A percentile compares a stretch with the other conserved stretches of the same genome.
Evolutionary conservation across 495 filamentous ascomycete genomes (phyloP).

Genomic region (Penicillium goetzii): DNA sequence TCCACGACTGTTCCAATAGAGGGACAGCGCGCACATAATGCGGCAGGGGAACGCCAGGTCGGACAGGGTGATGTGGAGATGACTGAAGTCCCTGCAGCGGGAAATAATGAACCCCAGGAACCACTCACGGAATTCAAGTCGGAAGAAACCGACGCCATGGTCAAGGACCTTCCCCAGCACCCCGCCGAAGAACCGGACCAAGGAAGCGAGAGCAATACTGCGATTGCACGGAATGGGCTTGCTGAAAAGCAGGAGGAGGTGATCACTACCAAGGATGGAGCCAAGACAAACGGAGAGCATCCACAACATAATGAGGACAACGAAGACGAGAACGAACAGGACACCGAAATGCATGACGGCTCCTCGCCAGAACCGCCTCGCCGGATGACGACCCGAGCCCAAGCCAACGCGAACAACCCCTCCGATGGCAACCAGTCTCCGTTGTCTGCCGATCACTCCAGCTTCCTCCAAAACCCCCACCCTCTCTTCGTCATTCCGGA

Average conservation of each 20-base stretch:
- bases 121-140: constrained; percentile 39
- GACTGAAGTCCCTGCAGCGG: constrained; percentile 35
- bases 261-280: constrained; percentile 18
- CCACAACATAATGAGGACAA: not conserved
- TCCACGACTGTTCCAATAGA: constrained; percentile 14
- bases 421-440: constrained; percentile 41
- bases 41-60: not conserved
- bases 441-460: constrained; percentile 52
- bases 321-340: constrained; percentile 34
- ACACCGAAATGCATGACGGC: constrained; percentile 46
- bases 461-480: constrained; percentile 64
- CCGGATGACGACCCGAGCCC: constrained; percentile 72
- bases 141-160: constrained; percentile 45
- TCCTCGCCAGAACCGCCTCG: constrained; percentile 52
- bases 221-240: not conserved
- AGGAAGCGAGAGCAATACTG: constrained; percentile 17
- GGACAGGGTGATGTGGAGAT: constrained; percentile 49
- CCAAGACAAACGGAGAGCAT: constrained; percentile 11
- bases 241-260: constrained; percentile 17
- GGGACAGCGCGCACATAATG: constrained; percentile 18
- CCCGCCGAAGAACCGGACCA: constrained; percentile 20
- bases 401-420: constrained; percentile 57
- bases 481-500: constrained; percentile 81
- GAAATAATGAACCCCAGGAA: constrained; percentile 11
- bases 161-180: constrained; percentile 46